These are phyloP conservation scores for Fraxinus baroniana DNA, from an alignment of 305 asterid genomes.

Conservation along the genomic window DNA sequence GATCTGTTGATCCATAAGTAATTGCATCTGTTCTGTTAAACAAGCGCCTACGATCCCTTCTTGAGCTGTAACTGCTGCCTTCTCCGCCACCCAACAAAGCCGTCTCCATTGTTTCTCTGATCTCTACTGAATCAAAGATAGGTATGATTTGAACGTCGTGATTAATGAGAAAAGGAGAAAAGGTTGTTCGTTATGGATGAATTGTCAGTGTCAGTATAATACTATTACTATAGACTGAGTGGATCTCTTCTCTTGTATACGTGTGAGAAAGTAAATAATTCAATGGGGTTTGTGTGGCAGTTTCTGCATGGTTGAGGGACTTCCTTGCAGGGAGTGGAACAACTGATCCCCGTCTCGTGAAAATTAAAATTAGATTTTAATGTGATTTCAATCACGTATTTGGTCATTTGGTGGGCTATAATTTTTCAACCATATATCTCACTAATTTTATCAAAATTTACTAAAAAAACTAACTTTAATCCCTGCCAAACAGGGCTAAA, in stretches of 20 bases:
- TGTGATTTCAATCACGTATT: no score
- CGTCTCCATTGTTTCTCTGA: slow-evolving; percentile 44
- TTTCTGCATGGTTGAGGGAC: neutral
- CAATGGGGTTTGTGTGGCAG: neutral
- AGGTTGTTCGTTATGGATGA: neutral
- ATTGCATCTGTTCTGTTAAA: slow-evolving; percentile 61
- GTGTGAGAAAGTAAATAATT: neutral
- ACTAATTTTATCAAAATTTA: no score
- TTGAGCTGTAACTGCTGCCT: slow-evolving; percentile 27
- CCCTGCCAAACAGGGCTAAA: no score
- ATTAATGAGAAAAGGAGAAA: neutral
- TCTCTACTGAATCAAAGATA: slow-evolving; percentile 30
- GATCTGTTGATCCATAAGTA: slow-evolving; percentile 75
- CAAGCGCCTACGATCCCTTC: slow-evolving; percentile 23
- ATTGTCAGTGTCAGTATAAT: neutral
- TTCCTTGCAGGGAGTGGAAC: neutral
- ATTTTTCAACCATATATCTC: no score
- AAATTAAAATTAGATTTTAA: no score
- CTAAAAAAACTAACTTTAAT: no score
- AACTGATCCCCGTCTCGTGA: no score
- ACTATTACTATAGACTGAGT: neutral
- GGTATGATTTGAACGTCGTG: slow-evolving; percentile 21
- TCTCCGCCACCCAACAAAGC: slow-evolving; percentile 48
- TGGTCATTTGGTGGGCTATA: no score
- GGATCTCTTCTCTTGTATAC: neutral